Evolutionary conservation across 2,329 filamentous ascomycete genomes (phyloP).

Genomic region (Bipolaris sorokiniana): DNA sequence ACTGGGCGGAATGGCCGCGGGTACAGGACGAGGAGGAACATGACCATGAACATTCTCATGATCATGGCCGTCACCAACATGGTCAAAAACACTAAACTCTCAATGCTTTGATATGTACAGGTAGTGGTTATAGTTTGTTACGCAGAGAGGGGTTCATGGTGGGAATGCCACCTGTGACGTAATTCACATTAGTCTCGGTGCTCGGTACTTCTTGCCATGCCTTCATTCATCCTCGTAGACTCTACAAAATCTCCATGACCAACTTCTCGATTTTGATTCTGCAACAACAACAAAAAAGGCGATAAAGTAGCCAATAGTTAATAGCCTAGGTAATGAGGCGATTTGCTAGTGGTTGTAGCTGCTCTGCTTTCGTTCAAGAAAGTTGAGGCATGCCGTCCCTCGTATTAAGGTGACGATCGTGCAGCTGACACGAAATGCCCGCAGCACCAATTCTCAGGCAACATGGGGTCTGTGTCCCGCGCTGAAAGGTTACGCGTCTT

Average conservation of each 20-base stretch:
- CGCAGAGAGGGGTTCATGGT: background rate
- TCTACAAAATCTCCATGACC: no score
- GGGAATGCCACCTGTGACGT: background rate
- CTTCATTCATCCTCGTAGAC: background rate
- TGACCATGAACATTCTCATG: slow-evolving; percentile 23
- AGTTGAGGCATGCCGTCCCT: no score
- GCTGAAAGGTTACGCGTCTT: background rate
- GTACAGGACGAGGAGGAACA: slow-evolving; percentile 43
- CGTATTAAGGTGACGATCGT: background rate
- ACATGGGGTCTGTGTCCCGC: background rate
- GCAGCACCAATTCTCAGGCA: background rate
- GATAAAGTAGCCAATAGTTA: no score
- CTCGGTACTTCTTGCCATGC: background rate
- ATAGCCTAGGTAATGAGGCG: no score
- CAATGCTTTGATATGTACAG: background rate
- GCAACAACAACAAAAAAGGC: no score
- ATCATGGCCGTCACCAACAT: slow-evolving; percentile 12
- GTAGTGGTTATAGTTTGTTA: background rate
- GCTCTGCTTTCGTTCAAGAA: no score
- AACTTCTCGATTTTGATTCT: no score
- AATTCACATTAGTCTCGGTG: background rate
- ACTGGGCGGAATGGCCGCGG: slow-evolving; percentile 59
- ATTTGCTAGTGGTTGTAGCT: no score
- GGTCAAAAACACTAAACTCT: background rate
- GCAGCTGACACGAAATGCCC: background rate